Evolutionary conservation across 768 basidiomycete genomes (phyloP).

Genomic region (Hypholoma fasciculare): DNA sequence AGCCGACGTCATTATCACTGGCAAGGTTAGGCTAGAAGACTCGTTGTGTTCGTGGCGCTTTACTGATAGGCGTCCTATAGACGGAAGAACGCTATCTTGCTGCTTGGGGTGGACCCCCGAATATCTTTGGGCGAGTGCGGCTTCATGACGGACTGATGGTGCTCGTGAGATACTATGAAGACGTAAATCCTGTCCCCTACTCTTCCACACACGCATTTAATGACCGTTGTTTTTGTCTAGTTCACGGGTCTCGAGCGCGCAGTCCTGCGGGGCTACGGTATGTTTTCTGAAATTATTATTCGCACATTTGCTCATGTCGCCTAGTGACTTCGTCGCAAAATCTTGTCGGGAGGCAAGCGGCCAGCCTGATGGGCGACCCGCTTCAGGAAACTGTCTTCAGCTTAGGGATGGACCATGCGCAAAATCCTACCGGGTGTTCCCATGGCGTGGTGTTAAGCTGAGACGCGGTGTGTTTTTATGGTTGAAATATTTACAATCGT

Average conservation of each 20-base stretch:
- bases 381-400: constrained; percentile 48
- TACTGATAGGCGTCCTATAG: constrained; percentile 23
- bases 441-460: neutral
- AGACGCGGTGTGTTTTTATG: neutral
- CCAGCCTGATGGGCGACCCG: constrained; percentile 29
- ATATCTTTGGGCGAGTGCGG: constrained; percentile 56
- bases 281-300: constrained; percentile 5
- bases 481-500: neutral
- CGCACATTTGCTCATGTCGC: neutral
- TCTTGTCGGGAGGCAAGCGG: constrained; percentile 49
- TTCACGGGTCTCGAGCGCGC: neutral
- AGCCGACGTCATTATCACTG: constrained; percentile 53
- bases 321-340: constrained; percentile 51
- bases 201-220: neutral
- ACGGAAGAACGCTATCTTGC: constrained; percentile 44
- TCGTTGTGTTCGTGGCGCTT: neutral
- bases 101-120: constrained; percentile 57
- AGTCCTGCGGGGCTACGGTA: constrained; percentile 52
- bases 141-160: constrained; percentile 60
- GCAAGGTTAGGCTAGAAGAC: constrained; percentile 40
- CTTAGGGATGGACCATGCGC: constrained; percentile 38
- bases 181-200: constrained; percentile 2
- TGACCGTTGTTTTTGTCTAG: constrained; percentile 1
- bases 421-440: neutral
- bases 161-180: constrained; percentile 27